A percentile compares a stretch with the other conserved stretches of the same genome.
These are phyloP conservation scores for Arthrobotrys entomopaga DNA, from an alignment of 2,329 filamentous ascomycete genomes.

Conservation along the genomic window DNA sequence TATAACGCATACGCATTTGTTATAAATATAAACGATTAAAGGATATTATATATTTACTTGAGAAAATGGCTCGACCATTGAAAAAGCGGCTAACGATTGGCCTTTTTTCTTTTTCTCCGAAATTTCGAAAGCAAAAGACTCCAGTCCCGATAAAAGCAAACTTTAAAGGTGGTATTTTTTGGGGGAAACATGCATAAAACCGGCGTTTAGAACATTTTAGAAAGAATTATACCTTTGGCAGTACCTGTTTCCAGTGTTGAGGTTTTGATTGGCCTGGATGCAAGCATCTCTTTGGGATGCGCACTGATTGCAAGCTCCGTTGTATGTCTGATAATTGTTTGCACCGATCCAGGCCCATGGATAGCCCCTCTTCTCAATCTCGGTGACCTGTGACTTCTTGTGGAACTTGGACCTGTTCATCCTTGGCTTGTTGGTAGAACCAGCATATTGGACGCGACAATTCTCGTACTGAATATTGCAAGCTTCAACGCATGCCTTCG, in stretches of 20 bases:
- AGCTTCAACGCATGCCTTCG: constrained; percentile 37
- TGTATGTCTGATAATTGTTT: constrained; percentile 42
- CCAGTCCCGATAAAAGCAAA: constrained; percentile 45
- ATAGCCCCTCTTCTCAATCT: constrained; percentile 38
- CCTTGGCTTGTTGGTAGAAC: constrained; percentile 50
- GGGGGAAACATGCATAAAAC: constrained; percentile 1
- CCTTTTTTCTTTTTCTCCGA: constrained; percentile 12
- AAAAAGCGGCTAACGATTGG: not conserved
- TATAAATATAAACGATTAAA: constrained; percentile 51
- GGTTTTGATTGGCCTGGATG: constrained; percentile 22
- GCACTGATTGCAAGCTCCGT: constrained; percentile 43
- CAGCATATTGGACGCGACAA: constrained; percentile 50
- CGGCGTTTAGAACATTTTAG: constrained; percentile 6
- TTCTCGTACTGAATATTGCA: constrained; percentile 54
- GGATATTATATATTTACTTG: constrained; percentile 29
- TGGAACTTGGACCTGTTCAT: constrained; percentile 34
- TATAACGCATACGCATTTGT: constrained; percentile 32
- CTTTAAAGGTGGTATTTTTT: not conserved
- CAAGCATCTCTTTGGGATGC: constrained; percentile 50
- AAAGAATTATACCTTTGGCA: constrained; percentile 51
- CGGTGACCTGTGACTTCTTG: constrained; percentile 22
- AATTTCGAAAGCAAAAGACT: constrained; percentile 49
- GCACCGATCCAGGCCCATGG: constrained; percentile 39
- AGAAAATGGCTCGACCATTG: constrained; percentile 34
- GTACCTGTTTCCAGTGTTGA: constrained; percentile 30